Percentiles rank a stretch among this genome's conserved stretches.
Evolutionary conservation across 1,139 yeast genomes (phyloP).

Genomic region (Eremothecium coryli): DNA sequence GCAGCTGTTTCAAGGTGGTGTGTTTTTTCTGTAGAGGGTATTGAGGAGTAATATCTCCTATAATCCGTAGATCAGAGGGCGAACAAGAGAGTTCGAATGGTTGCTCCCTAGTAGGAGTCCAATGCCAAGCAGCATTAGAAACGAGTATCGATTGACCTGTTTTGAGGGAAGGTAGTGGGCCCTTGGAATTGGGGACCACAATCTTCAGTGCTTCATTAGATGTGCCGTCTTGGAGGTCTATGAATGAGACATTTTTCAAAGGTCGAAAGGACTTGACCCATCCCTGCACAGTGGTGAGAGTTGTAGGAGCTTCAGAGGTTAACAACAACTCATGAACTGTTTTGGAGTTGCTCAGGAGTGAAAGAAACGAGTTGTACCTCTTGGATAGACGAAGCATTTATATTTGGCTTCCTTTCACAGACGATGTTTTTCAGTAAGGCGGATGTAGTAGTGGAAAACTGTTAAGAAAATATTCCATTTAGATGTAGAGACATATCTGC

Average conservation of each 20-base stretch:
- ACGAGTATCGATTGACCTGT: constrained; percentile 38
- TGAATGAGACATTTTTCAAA: constrained; percentile 68
- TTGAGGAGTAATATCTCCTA: constrained; percentile 50
- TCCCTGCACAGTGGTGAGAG: constrained; percentile 36
- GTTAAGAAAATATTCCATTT: no score
- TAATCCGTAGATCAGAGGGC: constrained; percentile 30
- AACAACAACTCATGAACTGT: constrained; percentile 1
- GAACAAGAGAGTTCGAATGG: constrained; percentile 36
- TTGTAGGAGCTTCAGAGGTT: constrained; percentile 5
- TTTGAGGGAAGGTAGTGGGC: constrained; percentile 31
- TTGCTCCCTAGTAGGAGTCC: constrained; percentile 33
- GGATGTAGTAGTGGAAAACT: no score
- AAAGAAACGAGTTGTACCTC: background rate
- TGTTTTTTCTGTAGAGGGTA: constrained; percentile 82
- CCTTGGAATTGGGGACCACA: constrained; percentile 35
- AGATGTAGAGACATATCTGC: no score
- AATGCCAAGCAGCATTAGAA: constrained; percentile 18
- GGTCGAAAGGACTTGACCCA: constrained; percentile 67
- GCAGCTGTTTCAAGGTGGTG: constrained; percentile 55
- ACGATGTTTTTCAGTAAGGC: no score
- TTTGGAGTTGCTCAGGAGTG: background rate
- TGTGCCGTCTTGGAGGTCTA: constrained; percentile 76
- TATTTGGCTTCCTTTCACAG: no score
- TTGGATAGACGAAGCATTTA: background rate
- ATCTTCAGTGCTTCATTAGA: constrained; percentile 47